Conservation (phyloP, 306 rosid genomes). For the Sechiopsis laciniata region DNA sequence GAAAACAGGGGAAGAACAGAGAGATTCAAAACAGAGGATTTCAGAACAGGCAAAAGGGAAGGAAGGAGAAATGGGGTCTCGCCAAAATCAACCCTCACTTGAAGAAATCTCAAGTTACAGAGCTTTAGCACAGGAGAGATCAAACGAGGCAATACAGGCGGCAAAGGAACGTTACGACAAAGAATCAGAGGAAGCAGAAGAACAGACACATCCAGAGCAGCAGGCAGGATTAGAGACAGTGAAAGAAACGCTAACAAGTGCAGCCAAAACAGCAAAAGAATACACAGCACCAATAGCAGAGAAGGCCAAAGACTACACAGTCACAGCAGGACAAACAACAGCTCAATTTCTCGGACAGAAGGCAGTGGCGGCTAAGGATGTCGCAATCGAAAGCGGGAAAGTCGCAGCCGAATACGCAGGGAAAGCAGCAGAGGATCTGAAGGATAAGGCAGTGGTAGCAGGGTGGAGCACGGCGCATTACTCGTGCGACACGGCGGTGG, state of each 20-base stretch:
- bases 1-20: not conserved
- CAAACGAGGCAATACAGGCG: slow-evolving; percentile 31
- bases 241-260: slow-evolving; percentile 24
- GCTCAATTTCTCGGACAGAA: slow-evolving; percentile 37
- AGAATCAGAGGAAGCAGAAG: slow-evolving; percentile 24
- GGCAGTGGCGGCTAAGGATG: slow-evolving; percentile 37
- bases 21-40: slow-evolving; percentile 17
- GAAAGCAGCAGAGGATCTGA: slow-evolving; percentile 40
- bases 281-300: slow-evolving; percentile 34
- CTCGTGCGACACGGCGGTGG: slow-evolving; percentile 45
- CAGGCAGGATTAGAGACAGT: slow-evolving; percentile 30
- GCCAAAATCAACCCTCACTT: slow-evolving; percentile 12
- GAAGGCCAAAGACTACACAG: slow-evolving; percentile 40
- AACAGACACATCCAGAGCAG: not conserved
- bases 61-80: not conserved
- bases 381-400: slow-evolving; percentile 35
- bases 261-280: slow-evolving; percentile 34
- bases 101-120: slow-evolving; percentile 15
- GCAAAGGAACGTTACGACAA: slow-evolving; percentile 42
- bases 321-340: slow-evolving; percentile 30
- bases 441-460: slow-evolving; percentile 50
- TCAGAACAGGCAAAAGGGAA: slow-evolving; percentile 3
- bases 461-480: slow-evolving; percentile 69
- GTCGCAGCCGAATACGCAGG: slow-evolving; percentile 33
- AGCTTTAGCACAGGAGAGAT: slow-evolving; percentile 39